Evolutionary conservation across 140 eudicot species (phyloP), one percentile per base, ranked within the genome.

Genomic region (Ambrosia hybrid): DNA sequence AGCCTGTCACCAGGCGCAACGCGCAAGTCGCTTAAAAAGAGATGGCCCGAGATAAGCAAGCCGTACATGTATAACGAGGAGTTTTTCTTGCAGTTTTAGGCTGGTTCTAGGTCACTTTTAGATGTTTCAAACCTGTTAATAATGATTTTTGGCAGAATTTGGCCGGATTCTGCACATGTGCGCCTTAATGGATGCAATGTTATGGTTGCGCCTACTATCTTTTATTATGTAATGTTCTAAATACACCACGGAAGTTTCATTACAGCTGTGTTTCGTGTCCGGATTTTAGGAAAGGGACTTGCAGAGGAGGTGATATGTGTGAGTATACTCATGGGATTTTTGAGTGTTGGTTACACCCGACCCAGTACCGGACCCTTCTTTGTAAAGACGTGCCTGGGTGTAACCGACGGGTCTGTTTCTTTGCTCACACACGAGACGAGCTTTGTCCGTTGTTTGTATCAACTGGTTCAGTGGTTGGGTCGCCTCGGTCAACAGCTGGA

Each of bases 191-290:
- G 34, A 30, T 30, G 34, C 34, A 30, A 30, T 0, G 2, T 30
- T 30, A 30, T 30, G 34, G 34, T 1, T 30, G 34, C 34, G 34
- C 34, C 34, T 30, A 30, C 26, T 21, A 21, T 21, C 26, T 21
- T 21, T 21, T 21, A 21, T 21, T 21, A 21, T 21, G 26, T 21
- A 21, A 21, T 21, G 26, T 21, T 21, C 26, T 21, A 21, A 21
- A 21, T 21, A 21, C 26, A 21, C 96, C 93, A 2, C 69, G 96
- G 51, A 89, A 89, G 72, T 89, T 72, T 72, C 96, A 89, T 65
- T 89, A 89, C 70, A 86, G 93, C 65, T 89, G 96, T 79, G 93
- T 89, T 36, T 93, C 96, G 26, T 89, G 96, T 60, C 96, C 96
- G 1, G 96, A 89, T 76, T 89, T 86, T 48, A 78, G 96, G 21